Evolutionary conservation across 805 yeast species (phyloP).

Genomic region (Nakazawaea ambrosiae): DNA sequence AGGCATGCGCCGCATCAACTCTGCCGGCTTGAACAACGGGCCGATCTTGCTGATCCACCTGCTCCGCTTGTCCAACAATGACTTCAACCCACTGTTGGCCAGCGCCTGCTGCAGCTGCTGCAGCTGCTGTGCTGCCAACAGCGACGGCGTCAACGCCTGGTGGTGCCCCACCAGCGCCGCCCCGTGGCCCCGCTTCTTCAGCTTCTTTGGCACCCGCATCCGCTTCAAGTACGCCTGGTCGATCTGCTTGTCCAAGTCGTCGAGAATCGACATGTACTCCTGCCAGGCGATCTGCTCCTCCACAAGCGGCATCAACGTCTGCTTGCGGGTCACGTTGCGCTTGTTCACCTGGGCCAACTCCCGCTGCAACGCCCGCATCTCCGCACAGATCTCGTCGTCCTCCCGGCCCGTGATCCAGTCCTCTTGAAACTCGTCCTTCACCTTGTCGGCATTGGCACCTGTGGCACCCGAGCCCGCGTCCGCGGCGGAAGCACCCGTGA

Average conservation of each 20-base stretch:
- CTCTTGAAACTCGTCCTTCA: constrained; percentile 28
- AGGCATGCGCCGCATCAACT: constrained; percentile 75
- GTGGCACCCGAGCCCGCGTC: neutral
- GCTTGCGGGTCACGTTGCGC: constrained; percentile 63
- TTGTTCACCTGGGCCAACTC: constrained; percentile 55
- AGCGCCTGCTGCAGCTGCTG: constrained; percentile 51
- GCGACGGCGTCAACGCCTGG: constrained; percentile 25
- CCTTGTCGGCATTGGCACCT: constrained; percentile 14
- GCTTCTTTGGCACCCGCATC: constrained; percentile 63
- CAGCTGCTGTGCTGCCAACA: constrained; percentile 18
- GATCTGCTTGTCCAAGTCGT: constrained; percentile 92
- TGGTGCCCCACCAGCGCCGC: constrained; percentile 26
- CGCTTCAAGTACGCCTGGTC: constrained; percentile 89
- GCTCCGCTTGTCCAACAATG: constrained; percentile 74
- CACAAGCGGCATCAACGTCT: constrained; percentile 58
- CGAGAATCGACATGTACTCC: constrained; percentile 83
- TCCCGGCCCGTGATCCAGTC: constrained; percentile 80
- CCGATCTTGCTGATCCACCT: constrained; percentile 92
- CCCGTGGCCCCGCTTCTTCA: constrained; percentile 40
- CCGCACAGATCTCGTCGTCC: constrained; percentile 91
- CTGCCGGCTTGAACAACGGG: constrained; percentile 62
- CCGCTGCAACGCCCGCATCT: constrained; percentile 65
- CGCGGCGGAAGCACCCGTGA: constrained; percentile 13
- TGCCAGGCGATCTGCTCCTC: constrained; percentile 93
- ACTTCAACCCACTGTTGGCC: constrained; percentile 69